Base-by-base conservation (phyloP, 1,284 basidiomycete genomes). In the Moniliophthora roreri region DNA sequence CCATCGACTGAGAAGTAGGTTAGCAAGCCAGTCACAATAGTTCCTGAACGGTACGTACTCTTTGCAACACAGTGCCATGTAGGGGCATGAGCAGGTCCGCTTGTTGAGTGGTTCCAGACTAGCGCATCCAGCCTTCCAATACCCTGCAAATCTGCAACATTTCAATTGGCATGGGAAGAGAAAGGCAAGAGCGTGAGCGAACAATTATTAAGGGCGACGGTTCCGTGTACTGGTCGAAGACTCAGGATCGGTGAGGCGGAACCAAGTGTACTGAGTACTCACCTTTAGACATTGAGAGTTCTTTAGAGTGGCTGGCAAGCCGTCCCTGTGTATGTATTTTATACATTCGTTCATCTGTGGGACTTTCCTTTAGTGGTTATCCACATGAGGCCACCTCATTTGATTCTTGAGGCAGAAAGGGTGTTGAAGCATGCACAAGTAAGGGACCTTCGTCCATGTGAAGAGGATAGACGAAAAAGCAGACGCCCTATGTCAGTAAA, bases 61-160 rank as follows among this genome's bases (percentile, higher is more conserved):
- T 81, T 86, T 65, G 83, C 87, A 3, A 75, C 58, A 2, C 69
- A 77, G 3, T 72, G 82, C 85, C 85, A 88, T 37, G 66, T 62
- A 3, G 76, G 79, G 2, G 66, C 67, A 55, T 84, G 74, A n/a
- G 69, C 69, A 0, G 72, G 72, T 0, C 83, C 84, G 16, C 66
- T 62, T 5, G 60, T 64, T 0, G 69, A 70, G 41, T 85, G 81
- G 24, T 69, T 60, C 84, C 84, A 87, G 59, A 74, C 80, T 21
- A 87, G 70, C 26, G 76, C 62, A 24, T 75, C 46, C 23, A 72
- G 61, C 35, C 69, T 68, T 11, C 69, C 69, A 47, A 65, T 66
- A 18, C 64, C 65, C 62, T 86, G 83, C 21, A 88, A 70, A 63
- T 82, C 85, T 87, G 58, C 13, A 52, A 50, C 24, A n/a, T n/a